Evolutionary conservation across 2,329 filamentous ascomycete species (phyloP), one percentile per base, ranked within the genome.

Genomic region (Verticillium dahliae): DNA sequence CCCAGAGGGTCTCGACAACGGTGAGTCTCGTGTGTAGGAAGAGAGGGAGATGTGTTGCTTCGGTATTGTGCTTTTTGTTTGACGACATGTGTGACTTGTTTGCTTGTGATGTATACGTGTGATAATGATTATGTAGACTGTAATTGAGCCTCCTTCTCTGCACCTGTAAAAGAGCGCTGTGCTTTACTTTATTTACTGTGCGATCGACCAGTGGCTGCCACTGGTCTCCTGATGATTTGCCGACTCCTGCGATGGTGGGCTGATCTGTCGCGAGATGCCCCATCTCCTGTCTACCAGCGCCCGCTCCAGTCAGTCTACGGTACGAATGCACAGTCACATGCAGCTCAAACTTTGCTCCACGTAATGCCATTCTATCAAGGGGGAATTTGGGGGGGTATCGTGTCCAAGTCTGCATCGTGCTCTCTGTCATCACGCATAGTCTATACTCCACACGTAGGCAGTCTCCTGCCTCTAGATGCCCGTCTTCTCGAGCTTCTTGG

Each of bases 401-500:
- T 65, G 56, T 64, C 60, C 57, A 34, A 58, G 22, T 27, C 57
- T 58, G 37, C 27, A 58, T 31, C 45, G 37, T 18, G 18, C 38
- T 50, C 57, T 33, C 34, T 22, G 33, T 41, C 15, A 63, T 64
- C 64, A 61, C 62, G 62, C 62, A 61, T 65, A 61, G 64, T 65
- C 64, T 64, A 65, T 61, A 50, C 62, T 52, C 60, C 61, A 38
- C 60, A 63, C 35, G 54, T 45, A 15, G 22, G 61, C 59, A 39
- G 27, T 27, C 27, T 58, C 66, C 62, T 37, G 39, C 39, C n/a
- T 56, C 67, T 74, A 86, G 65, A 86, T 81, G 57, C 68, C 73
- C 31, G 91, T 90, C 83, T 93, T 93, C 64, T 84, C 85, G 67
- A 98, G 77, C 70, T 86, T 82, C 72, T 89, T 85, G 15, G 92